Conservation (phyloP, 176 grass and related monocot genomes). For the Panicum miliaceum region DNA sequence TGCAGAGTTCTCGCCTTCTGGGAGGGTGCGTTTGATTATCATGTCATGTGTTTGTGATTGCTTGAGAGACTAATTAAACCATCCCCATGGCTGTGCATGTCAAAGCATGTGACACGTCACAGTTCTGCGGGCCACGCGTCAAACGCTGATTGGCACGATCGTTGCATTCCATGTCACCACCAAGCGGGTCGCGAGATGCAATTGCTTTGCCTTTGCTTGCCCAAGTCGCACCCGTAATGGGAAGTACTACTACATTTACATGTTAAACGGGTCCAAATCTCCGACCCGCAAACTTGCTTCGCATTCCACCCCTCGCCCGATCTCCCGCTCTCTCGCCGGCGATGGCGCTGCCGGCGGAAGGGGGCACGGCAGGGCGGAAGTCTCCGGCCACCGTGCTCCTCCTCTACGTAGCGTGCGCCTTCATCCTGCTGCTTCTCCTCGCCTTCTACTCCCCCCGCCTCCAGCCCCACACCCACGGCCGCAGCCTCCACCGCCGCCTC, state of each 20-base stretch:
- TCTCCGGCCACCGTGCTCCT: conserved; percentile 40
- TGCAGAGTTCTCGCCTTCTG: not conserved
- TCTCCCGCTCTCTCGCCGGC: conserved; percentile 35
- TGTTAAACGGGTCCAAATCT: conserved; percentile 46
- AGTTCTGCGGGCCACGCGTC: not conserved
- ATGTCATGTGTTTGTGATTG: not conserved
- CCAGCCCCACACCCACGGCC: conserved; percentile 34
- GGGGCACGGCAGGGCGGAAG: conserved; percentile 33
- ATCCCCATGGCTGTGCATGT: not conserved
- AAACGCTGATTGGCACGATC: not conserved
- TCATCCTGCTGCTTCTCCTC: conserved; percentile 62
- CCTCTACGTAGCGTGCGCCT: conserved; percentile 48
- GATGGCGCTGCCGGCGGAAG: conserved; percentile 33
- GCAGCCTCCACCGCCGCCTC: conserved; percentile 71
- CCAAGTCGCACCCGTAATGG: not conserved
- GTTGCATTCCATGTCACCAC: conserved; percentile 1
- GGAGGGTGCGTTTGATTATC: not conserved
- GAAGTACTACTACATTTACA: not conserved
- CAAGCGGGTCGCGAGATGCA: not conserved
- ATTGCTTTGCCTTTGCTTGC: not conserved
- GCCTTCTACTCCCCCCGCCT: conserved; percentile 45
- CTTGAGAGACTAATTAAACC: not conserved
- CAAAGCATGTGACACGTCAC: not conserved
- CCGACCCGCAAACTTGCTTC: conserved; percentile 21
- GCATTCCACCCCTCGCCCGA: not conserved